Evolutionary conservation across 2,329 filamentous ascomycete species (phyloP), one percentile per base, ranked within the genome.

Genomic region (Pseudogymnoascus sp.): DNA sequence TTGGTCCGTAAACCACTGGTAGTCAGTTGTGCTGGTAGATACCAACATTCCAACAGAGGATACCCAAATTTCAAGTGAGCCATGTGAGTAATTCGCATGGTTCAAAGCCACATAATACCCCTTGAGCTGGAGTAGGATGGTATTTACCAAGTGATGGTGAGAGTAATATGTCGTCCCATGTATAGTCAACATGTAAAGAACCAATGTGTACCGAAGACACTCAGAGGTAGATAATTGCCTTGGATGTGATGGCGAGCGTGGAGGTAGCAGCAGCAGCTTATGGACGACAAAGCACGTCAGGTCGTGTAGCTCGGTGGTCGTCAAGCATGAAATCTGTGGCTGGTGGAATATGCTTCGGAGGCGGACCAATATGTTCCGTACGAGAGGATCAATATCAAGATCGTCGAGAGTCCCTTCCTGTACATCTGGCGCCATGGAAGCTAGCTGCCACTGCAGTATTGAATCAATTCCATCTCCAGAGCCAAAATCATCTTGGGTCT

Each of bases 101-200:
- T 68, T 63, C 6, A 70, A 41, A 33, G 59, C 10, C 11, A 69
- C 64, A 4, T 80, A 69, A 26, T 74, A 65, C 1, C 63, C 31
- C 21, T 68, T 71, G 12, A 80, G 69, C 19, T 67, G 71, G 2
- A 63, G 29, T 11, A 77, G 65, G 1, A 79, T 70, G 0, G 65
- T 69, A 52, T 74, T 72, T 3, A 74, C 63, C 10, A 82, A 72
- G 8, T 72, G 73, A 0, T 71, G 74, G 64, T 84, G 81, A 1
- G 81, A 79, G 64, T 81, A 84, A 66, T 84, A 84, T 7, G 81
- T 82, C 29, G 81, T 77, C 0, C 81, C 82, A 10, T 84, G 82
- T 0, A 80, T 72, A 41, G 76, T 75, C 16, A 84, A 75, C 77
- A 84, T 80, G 71, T 81, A 83, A 0, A 83, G 74, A 0, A 78